These are phyloP conservation scores for Starmerella floris DNA, from an alignment of 805 yeast species.

Conservation along the genomic window DNA sequence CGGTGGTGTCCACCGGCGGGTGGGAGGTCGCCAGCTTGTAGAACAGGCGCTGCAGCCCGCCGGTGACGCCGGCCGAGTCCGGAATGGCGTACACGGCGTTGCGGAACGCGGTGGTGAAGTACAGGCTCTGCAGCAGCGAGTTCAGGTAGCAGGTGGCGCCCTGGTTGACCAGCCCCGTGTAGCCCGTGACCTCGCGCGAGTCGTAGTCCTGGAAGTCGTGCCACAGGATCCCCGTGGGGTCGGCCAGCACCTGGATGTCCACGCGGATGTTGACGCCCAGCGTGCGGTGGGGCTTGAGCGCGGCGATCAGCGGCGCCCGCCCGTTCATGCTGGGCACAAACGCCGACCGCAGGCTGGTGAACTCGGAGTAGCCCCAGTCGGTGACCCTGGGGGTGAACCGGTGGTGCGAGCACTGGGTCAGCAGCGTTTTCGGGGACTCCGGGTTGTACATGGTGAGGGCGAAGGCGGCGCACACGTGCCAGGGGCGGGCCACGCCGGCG, in stretches of 20 bases:
- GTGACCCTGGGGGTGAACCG: conserved; percentile 62
- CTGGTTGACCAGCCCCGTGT: conserved; percentile 84
- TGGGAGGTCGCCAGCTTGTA: conserved; percentile 62
- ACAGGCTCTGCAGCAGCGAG: conserved; percentile 81
- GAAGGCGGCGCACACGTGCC: conserved; percentile 68
- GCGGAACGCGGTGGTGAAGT: conserved; percentile 69
- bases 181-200: conserved; percentile 78
- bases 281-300: conserved; percentile 16
- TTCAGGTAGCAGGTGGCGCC: conserved; percentile 98
- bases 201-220: conserved; percentile 66
- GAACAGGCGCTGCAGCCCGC: conserved; percentile 78
- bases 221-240: conserved; percentile 91
- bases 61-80: conserved; percentile 49
- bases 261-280: conserved; percentile 59
- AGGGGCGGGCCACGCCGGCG: background rate
- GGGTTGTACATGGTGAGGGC: conserved; percentile 78
- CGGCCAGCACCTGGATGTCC: conserved; percentile 63
- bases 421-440: conserved; percentile 44
- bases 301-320: conserved; percentile 34
- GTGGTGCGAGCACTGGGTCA: conserved; percentile 56
- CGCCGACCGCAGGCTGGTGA: conserved; percentile 45
- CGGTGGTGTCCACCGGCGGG: conserved; percentile 70
- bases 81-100: conserved; percentile 83
- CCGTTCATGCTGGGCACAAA: conserved; percentile 15
- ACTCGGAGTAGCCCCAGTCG: conserved; percentile 93